A percentile compares a stretch with the other conserved stretches of the same genome.
Conservation (phyloP, 2,329 filamentous ascomycete species). For the Rachicladosporium sp. region DNA sequence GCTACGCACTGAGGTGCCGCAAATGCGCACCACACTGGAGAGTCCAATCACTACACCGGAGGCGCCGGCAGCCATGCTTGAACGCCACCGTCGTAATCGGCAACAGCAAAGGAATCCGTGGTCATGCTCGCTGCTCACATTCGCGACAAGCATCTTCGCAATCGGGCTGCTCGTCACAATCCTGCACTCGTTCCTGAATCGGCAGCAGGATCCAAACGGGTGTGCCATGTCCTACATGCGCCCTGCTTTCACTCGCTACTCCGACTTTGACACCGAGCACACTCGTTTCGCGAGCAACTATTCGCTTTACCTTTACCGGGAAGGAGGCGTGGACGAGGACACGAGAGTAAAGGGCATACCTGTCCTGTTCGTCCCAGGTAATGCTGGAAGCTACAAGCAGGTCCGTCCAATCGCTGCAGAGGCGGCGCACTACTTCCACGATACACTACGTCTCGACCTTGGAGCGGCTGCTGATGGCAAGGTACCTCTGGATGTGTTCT, state of each 20-base stretch:
- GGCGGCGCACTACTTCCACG: slow-evolving; percentile 78
- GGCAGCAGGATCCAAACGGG: slow-evolving; percentile 78
- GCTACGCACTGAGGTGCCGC: neutral
- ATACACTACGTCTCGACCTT: slow-evolving; percentile 61
- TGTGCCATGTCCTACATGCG: slow-evolving; percentile 97
- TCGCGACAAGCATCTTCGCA: slow-evolving; percentile 42
- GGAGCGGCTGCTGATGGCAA: slow-evolving; percentile 55
- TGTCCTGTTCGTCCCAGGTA: slow-evolving; percentile 90
- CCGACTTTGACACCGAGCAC: slow-evolving; percentile 94
- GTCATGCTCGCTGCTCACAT: slow-evolving; percentile 46
- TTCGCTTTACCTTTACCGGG: slow-evolving; percentile 84
- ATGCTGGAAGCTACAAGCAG: slow-evolving; percentile 96
- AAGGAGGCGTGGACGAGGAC: slow-evolving; percentile 77
- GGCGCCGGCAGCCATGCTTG: no score
- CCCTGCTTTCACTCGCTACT: slow-evolving; percentile 70
- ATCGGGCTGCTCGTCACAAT: slow-evolving; percentile 50
- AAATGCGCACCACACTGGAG: no score
- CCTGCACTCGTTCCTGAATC: slow-evolving; percentile 62
- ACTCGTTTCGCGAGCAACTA: slow-evolving; percentile 97
- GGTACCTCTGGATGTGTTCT: slow-evolving; percentile 85
- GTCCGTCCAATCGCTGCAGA: slow-evolving; percentile 88
- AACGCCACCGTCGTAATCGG: no score
- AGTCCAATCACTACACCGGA: no score
- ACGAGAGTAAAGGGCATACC: slow-evolving; percentile 80
- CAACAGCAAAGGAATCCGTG: slow-evolving; percentile 40